Evolutionary conservation across 2,329 filamentous ascomycete species (phyloP), one percentile per base, ranked within the genome.

Genomic region (Albifimbria verrucaria): DNA sequence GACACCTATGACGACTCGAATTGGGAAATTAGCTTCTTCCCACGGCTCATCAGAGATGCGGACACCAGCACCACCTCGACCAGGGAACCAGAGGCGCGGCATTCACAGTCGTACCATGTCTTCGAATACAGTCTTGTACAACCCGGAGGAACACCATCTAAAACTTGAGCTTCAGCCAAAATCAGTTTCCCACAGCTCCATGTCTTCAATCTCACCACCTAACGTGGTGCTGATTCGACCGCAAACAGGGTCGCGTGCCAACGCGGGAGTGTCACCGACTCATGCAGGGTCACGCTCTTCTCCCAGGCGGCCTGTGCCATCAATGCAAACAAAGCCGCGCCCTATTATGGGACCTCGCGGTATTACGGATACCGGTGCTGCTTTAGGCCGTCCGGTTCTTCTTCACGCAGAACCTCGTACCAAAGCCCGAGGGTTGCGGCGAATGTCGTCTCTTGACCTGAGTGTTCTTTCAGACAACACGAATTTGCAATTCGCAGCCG

Each of bases 91-190:
- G 41, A 70, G 72, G 49, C 68, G 73, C 44, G 73, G 70, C 1
- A 63, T 76, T 4, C 92, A 96, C 62, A 80, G 74, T 52, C 87
- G 92, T 36, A 92, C 90, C 12, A 68, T 88, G 4, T 96, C 92
- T 0, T 88, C 85, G 20, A 90, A 87, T 60, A 96, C 92, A 0
- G 92, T 95, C 51, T 76, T 96, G 1, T 96, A 89, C 71, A 92
- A 89, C 28, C 92, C 92, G 0, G 74, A 84, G 26, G 74, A 78
- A 23, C 57, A 62, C 50, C 67, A 57, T 48, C 71, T 68, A 17
- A 60, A 65, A 1, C 32, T 39, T 6, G 32, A 39, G 32, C 32
- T 17, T 17, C 63, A 67, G 11, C 46, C 32, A 9, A 25, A 48
- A 20, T 18, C 25, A 21, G 15, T 24, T 2, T 48, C 46, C 7